Conservation (phyloP, 1,284 basidiomycete species). For the Cryptococcus floricola region DNA sequence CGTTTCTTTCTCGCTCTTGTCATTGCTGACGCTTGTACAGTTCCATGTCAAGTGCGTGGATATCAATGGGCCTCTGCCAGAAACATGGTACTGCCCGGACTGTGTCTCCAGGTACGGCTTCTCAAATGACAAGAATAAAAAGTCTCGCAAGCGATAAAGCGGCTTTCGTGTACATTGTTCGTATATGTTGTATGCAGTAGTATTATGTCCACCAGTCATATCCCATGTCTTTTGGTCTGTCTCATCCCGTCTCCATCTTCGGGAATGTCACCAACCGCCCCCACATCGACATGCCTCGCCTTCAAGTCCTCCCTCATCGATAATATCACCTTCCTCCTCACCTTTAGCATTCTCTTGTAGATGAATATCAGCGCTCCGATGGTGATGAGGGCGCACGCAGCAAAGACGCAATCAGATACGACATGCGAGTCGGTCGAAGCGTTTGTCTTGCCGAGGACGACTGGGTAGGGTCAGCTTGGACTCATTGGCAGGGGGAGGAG, state of each 20-base stretch:
- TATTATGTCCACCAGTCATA: neutral
- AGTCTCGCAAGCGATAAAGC: neutral
- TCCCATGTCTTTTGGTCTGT: neutral
- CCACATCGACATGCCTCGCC: conserved; percentile 7
- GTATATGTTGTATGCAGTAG: too few relatives aligned
- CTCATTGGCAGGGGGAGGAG: neutral
- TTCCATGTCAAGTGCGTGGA: conserved; percentile 82
- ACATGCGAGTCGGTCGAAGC: conserved; percentile 19
- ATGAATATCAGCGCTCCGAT: conserved; percentile 28
- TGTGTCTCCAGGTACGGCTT: conserved; percentile 36
- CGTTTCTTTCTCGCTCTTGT: neutral
- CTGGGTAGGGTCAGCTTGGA: neutral
- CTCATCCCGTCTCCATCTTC: neutral
- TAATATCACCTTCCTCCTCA: conserved; percentile 27
- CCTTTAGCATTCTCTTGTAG: conserved; percentile 27
- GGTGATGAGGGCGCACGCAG: conserved; percentile 25
- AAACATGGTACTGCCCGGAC: conserved; percentile 76
- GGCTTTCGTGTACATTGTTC: too few relatives aligned
- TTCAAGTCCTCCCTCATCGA: conserved; percentile 26
- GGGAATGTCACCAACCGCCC: neutral
- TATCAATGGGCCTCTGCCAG: conserved; percentile 63
- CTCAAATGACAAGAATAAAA: conserved; percentile 32
- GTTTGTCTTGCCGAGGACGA: conserved; percentile 17
- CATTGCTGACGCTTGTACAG: conserved; percentile 48
- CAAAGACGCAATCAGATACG: conserved; percentile 29